These are phyloP conservation scores for Medicago lupulina DNA, from an alignment of 306 rosid species.

Conservation along the genomic window DNA sequence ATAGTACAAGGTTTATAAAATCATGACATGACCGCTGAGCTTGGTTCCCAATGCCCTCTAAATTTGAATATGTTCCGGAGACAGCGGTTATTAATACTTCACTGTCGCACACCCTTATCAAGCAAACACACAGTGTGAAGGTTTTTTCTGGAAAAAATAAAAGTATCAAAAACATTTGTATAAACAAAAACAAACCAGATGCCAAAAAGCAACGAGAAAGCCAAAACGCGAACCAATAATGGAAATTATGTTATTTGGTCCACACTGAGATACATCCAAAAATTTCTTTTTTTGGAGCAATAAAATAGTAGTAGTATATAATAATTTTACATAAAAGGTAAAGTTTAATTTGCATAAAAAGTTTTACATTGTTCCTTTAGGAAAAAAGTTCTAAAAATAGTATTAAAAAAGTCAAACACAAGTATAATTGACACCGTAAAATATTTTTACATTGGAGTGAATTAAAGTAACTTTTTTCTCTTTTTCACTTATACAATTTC, in stretches of 20 bases:
- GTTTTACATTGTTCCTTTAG: no score
- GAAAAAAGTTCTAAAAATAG: no score
- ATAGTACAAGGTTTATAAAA: background rate
- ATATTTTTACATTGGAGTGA: no score
- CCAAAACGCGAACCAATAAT: conserved; percentile 16
- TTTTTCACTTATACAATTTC: no score
- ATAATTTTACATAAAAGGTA: no score
- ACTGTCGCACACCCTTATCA: conserved; percentile 57
- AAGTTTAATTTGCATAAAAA: no score
- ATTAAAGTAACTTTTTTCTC: no score
- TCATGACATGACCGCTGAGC: background rate
- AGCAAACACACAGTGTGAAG: conserved; percentile 38
- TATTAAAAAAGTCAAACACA: no score
- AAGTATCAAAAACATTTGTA: background rate
- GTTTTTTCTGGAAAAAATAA: background rate
- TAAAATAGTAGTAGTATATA: no score
- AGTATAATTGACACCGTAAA: no score
- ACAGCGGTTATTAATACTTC: conserved; percentile 68
- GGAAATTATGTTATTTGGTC: conserved; percentile 18
- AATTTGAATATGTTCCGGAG: conserved; percentile 54
- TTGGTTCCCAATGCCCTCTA: conserved; percentile 44
- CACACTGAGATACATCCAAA: background rate
- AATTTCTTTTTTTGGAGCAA: no score
- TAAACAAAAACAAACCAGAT: conserved; percentile 35
- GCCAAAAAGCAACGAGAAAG: conserved; percentile 34